Evolutionary conservation across 768 basidiomycete genomes (phyloP), one percentile per base, ranked within the genome.

Genomic region (Leccinum arenicola): DNA sequence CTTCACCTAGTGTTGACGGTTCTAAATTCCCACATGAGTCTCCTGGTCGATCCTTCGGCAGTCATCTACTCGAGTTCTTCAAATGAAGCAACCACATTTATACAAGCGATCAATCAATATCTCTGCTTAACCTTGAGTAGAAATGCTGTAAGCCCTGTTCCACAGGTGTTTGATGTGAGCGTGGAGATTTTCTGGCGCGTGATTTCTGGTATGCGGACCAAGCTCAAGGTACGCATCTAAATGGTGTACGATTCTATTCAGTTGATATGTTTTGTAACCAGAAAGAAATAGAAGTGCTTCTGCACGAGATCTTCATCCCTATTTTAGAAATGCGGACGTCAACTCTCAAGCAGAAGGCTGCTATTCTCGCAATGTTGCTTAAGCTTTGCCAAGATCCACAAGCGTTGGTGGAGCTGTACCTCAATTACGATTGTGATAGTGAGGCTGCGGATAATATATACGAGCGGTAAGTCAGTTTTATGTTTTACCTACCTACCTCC

Each of bases 251-350:
- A 56, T 57, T 53, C 29, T 45, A 40, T 43, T 17, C 47, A 31
- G 53, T 56, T 65, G 33, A 70, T 56, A 40, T 51, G 15, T 54
- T 50, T 54, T 23, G 19, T 36, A 33, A 66, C 49, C 70, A 98
- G 96, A 97, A 98, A 90, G 97, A 99, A 74, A 98, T 98, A 58
- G 96, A 98, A 73, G 95, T 99, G 38, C 80, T 99, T n/a, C 74
- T 99, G 51, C 95, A 97, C 66, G 97, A 99, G 73, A 98, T 99
- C 62, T 99, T 98, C 78, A 87, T 98, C 57, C 97, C 97, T 2
- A 96, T 99, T 51, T 79, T 98, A 58, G 97, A 99, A 75, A 98
- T 99, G 95, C 87, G 88, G 70, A 98, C 91, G 9, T 92, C 96
- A 6, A 97, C 95, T 1, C 76, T 96, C 52, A 93, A 93, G 68